Base-by-base conservation (phyloP, 495 filamentous ascomycete species). In the Penicillium argentinense region DNA sequence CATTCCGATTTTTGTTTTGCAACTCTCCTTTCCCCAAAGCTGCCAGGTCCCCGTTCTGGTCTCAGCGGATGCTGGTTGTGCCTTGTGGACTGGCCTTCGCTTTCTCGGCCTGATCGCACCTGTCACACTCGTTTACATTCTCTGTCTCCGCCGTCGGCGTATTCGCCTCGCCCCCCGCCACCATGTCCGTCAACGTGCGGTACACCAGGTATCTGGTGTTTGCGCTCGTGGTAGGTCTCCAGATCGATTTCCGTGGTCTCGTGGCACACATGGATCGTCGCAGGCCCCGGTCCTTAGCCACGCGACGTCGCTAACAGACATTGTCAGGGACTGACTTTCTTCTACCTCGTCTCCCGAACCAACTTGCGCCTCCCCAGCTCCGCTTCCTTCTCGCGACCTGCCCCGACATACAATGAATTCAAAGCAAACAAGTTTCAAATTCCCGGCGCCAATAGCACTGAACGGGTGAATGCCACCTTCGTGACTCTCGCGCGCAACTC, bases 391-490 rank as follows among this genome's bases (percentile, higher is more conserved):
- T 47, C 42, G 39, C 59, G 18, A 47, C 57, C 42, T 11, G 29
- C 40, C 6, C 39, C 55, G 14, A 55, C 56, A 18, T 62, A 67
- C 33, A 62, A 70, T 21, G 54, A 53, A 26, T 46, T 62, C 33
- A 52, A 56, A 36, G 66, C 58, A 39, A 54, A 63, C 42, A 58
- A 51, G 25, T 24, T 57, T n/a, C 52, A 50, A 40, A 62, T 71
- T 46, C 62, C 74, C 22, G 71, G 82, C 53, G 76, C 56, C 11
- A 75, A 77, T 7, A 66, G 68, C 5, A 84, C 83, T 26, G 78
- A 81, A 33, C 85, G 85, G 49, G 86, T 95, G 72, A 98, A 98
- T 65, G 93, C 93, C 21, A 97, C 95, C 3, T 98, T 98, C 61
- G 90, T 98, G 29, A 96, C 91, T 12, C 77, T 98, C 51, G 93